phyloP scores from a whole-genome alignment of 129 eudicot species.

The Lactuca sativa region DNA sequence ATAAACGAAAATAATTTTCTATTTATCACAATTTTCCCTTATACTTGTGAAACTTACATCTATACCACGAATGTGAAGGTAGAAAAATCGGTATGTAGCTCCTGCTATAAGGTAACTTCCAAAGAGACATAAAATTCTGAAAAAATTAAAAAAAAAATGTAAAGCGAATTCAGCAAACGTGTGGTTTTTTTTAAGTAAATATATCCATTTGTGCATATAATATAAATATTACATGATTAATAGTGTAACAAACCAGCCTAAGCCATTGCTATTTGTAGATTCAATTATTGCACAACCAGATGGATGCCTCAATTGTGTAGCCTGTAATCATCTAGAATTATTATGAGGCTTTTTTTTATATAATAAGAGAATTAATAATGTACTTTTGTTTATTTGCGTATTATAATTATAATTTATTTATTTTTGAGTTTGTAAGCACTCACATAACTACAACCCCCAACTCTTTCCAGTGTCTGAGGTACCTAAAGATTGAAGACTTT shows the following conservation, averaged over 20 bases:
- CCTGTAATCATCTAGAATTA: conserved; percentile 33
- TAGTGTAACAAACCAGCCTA: conserved; percentile 71
- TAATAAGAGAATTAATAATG: too few relatives aligned
- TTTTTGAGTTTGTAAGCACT: conserved; percentile 33
- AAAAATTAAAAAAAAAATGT: conserved; percentile 21
- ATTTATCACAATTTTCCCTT: too few relatives aligned
- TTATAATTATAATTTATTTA: background rate
- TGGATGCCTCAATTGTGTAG: conserved; percentile 65
- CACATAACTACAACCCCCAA: conserved; percentile 62
- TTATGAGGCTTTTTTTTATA: too few relatives aligned
- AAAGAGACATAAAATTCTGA: conserved; percentile 61
- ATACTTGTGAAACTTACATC: conserved; percentile 49
- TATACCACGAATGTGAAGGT: conserved; percentile 63
- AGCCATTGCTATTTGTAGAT: conserved; percentile 45
- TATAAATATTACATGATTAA: conserved; percentile 44
- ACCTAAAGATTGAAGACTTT: conserved; percentile 39
- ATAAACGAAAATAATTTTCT: too few relatives aligned
- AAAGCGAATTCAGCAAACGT: background rate
- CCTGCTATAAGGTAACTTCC: conserved; percentile 69
- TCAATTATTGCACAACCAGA: conserved; percentile 66
- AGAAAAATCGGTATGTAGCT: conserved; percentile 61
- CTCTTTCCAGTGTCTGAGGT: conserved; percentile 45
- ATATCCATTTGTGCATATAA: background rate
- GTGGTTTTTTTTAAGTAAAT: background rate
- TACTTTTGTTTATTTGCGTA: too few relatives aligned